phyloP scores from a whole-genome alignment of 257 asterid species.

The Rhazya stricta region DNA sequence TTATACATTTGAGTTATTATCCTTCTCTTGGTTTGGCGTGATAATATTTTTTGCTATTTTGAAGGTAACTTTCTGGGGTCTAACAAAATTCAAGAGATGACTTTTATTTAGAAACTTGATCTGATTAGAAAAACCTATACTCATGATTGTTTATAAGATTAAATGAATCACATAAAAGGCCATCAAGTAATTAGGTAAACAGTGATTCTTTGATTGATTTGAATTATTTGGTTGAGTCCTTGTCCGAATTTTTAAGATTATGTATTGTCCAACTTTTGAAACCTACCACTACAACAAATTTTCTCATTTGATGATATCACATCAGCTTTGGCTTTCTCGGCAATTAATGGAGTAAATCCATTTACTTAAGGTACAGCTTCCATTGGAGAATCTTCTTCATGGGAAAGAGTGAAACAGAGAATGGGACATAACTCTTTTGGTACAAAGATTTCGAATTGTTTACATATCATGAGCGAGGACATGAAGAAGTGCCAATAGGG shows the following conservation, averaged over 20 bases:
- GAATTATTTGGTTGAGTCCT: not conserved
- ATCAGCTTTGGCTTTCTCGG: not conserved
- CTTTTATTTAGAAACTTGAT: not conserved
- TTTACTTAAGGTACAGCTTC: not conserved
- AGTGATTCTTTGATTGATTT: not conserved
- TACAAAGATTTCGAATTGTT: not conserved
- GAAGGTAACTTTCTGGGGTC: not conserved
- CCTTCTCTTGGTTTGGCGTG: not conserved
- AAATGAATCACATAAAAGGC: not conserved
- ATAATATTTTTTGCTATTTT: not conserved
- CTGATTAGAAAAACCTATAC: not conserved
- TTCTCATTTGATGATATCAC: not conserved
- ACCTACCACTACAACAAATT: not conserved
- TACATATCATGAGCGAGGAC: not conserved
- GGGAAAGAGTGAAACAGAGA: not conserved
- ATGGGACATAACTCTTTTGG: not conserved
- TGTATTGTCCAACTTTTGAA: not conserved
- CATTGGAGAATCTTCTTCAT: not conserved
- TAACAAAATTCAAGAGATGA: not conserved
- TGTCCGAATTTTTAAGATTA: not conserved
- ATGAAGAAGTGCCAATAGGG: no score
- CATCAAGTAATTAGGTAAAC: no score
- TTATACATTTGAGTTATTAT: not conserved
- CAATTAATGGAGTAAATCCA: not conserved
- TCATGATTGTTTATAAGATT: not conserved